Evolutionary conservation across 352 stramenopile genomes (phyloP).

Genomic region (Globisporangium emineosum): DNA sequence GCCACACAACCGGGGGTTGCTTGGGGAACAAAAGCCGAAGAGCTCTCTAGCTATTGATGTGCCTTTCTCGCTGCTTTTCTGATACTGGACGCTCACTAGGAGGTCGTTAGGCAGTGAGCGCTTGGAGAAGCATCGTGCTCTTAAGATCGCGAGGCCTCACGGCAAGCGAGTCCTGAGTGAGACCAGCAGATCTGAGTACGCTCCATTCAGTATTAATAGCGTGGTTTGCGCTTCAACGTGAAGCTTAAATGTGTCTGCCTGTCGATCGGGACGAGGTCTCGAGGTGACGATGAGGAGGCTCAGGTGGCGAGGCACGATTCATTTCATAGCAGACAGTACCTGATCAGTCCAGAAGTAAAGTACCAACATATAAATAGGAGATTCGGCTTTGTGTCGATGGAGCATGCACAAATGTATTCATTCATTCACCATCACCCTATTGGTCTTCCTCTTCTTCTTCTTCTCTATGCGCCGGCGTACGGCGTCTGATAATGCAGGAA

Average conservation of each 20-base stretch:
- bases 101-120: not conserved
- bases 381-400: not conserved
- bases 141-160: not conserved
- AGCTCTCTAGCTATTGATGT: not conserved
- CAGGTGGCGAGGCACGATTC: not conserved
- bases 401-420: not conserved
- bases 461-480: slow-evolving; percentile 40
- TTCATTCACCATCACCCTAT: not conserved
- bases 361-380: slow-evolving; percentile 12
- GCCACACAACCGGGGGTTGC: not conserved
- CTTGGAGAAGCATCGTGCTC: not conserved
- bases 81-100: not conserved
- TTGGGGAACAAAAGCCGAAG: not conserved
- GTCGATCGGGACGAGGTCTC: not conserved
- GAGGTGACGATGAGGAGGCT: slow-evolving; percentile 3
- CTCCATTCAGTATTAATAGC: slow-evolving; percentile 3
- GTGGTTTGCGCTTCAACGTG: not conserved
- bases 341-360: not conserved
- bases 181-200: not conserved
- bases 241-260: not conserved
- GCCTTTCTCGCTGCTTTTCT: slow-evolving; percentile 4
- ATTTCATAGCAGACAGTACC: not conserved
- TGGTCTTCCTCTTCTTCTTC: not conserved
- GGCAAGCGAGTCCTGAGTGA: not conserved
- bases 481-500: slow-evolving; percentile 77